Conservation (phyloP, 148 eudicot genomes). For the Hydrangea macrophylla region DNA sequence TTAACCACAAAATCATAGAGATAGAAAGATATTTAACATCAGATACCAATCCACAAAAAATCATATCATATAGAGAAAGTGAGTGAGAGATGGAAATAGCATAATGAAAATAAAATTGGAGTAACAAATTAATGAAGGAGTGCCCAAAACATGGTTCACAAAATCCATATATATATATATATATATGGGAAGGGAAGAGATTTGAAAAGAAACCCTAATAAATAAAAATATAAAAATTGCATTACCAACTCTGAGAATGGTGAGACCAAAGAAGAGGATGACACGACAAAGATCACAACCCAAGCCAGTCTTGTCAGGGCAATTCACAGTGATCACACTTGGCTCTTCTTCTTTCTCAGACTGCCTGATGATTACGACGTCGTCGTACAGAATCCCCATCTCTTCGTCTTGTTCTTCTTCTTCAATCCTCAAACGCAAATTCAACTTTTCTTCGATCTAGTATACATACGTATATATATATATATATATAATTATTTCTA, state of each 20-base stretch:
- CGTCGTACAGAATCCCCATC: conserved; percentile 77
- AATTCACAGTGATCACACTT: conserved; percentile 76
- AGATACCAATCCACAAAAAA: too few relatives aligned
- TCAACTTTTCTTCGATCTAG: background rate
- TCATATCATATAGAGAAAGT: too few relatives aligned
- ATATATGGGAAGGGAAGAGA: background rate
- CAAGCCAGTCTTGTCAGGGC: conserved; percentile 91
- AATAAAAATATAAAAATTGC: background rate
- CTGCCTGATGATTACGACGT: conserved; percentile 56
- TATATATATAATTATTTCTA: too few relatives aligned
- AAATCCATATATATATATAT: background rate
- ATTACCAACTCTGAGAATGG: conserved; percentile 66
- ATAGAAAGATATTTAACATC: background rate
- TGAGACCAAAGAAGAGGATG: conserved; percentile 65
- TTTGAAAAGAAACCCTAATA: background rate
- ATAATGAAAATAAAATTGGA: background rate
- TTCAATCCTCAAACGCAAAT: conserved; percentile 10
- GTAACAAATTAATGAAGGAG: background rate
- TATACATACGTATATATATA: background rate
- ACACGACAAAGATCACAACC: conserved; percentile 85
- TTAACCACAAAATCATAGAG: background rate
- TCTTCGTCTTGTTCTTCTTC: conserved; percentile 12
- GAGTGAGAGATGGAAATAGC: too few relatives aligned
- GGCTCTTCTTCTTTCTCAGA: conserved; percentile 71
- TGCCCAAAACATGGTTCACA: background rate